Conservation (phyloP, 371 early-diverging fungal genomes). For the Mucor sp. region DNA sequence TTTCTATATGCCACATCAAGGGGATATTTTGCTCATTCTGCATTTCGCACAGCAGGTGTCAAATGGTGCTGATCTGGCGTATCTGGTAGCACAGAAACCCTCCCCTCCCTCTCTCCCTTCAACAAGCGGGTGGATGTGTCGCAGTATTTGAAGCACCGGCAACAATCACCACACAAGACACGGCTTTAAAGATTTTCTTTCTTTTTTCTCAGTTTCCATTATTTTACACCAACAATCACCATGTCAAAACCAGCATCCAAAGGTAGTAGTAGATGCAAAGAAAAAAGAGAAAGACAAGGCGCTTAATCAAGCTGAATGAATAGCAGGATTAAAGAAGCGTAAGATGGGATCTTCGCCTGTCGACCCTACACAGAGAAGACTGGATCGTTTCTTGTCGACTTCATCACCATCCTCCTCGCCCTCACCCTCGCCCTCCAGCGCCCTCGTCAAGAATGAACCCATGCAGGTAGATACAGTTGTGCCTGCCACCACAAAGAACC, state of each 20-base stretch:
- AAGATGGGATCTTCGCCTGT: neutral
- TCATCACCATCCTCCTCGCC: neutral
- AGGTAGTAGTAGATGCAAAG: neutral
- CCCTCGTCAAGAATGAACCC: conserved; percentile 1
- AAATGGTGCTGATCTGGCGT: neutral
- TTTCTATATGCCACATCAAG: neutral
- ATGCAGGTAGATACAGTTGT: conserved; percentile 14
- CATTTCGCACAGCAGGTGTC: neutral
- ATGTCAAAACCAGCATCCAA: conserved; percentile 6
- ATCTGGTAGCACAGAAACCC: neutral
- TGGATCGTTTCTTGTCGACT: conserved; percentile 13
- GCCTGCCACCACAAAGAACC: neutral
- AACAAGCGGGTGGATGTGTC: neutral
- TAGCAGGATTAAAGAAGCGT: conserved; percentile 2
- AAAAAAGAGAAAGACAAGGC: neutral
- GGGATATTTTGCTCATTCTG: neutral
- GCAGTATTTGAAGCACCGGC: neutral
- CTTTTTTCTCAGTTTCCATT: neutral
- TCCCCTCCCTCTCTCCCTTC: neutral
- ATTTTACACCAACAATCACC: neutral
- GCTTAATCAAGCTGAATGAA: neutral
- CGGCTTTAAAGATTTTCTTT: neutral
- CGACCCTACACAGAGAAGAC: conserved; percentile 10
- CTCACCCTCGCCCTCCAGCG: neutral
- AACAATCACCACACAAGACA: neutral